Evolutionary conservation across 768 basidiomycete genomes (phyloP).

Genomic region (Tulasnella calospora): DNA sequence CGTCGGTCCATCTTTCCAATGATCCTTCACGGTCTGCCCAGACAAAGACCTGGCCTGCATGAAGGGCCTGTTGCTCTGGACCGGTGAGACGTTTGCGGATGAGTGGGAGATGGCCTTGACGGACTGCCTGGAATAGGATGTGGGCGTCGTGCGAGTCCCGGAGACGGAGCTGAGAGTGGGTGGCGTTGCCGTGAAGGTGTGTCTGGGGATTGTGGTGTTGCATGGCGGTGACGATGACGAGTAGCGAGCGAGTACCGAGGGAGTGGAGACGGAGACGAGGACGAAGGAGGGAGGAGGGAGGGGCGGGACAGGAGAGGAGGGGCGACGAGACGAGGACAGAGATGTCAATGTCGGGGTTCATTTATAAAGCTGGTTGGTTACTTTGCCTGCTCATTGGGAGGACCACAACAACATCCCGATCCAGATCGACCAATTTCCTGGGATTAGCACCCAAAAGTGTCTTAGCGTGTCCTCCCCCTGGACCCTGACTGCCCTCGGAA

Average conservation of each 20-base stretch:
- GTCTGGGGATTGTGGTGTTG: not conserved
- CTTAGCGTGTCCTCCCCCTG: not conserved
- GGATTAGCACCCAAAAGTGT: not conserved
- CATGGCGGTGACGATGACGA: not conserved
- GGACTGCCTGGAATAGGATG: slow-evolving; percentile 29
- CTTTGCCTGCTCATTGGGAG: not conserved
- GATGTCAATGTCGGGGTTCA: not conserved
- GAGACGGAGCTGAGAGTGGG: slow-evolving; percentile 25
- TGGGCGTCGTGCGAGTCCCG: slow-evolving; percentile 28
- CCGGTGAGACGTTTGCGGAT: slow-evolving; percentile 29
- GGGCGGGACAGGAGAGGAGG: not conserved
- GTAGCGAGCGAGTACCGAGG: not conserved
- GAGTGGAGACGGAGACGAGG: not conserved
- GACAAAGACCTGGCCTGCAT: slow-evolving; percentile 24
- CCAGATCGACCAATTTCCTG: not conserved
- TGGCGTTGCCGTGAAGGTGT: slow-evolving; percentile 19
- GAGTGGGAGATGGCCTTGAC: slow-evolving; percentile 28
- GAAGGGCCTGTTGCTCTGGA: slow-evolving; percentile 25
- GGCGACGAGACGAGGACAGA: not conserved
- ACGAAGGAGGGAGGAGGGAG: not conserved
- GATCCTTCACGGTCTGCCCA: slow-evolving; percentile 25
- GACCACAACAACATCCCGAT: not conserved
- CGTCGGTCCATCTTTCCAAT: slow-evolving; percentile 23
- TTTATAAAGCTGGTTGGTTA: not conserved
- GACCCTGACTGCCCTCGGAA: not conserved